phyloP scores from a whole-genome alignment of 2,329 filamentous ascomycete genomes.

The Aspergillus latus region DNA sequence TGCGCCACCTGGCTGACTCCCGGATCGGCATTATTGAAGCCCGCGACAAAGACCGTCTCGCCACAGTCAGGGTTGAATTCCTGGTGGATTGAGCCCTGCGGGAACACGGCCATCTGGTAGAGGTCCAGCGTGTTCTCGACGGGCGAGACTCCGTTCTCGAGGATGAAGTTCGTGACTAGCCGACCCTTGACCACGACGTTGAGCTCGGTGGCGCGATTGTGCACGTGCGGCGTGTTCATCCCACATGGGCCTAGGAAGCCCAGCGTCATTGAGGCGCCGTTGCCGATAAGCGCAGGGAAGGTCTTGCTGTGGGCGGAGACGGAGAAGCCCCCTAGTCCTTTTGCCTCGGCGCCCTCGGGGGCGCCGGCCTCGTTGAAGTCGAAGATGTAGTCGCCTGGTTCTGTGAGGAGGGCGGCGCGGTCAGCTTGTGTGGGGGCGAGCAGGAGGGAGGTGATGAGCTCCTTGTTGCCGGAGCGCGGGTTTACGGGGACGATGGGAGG shows the following conservation, averaged over 20 bases:
- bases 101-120: conserved; percentile 10
- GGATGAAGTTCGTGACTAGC: conserved; percentile 6
- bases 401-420: conserved; percentile 7
- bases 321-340: conserved; percentile 1
- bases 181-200: conserved; percentile 13
- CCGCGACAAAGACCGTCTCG: conserved; percentile 5
- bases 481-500: conserved; percentile 8
- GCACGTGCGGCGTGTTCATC: conserved; percentile 12
- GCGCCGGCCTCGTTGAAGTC: conserved; percentile 8
- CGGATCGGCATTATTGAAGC: conserved; percentile 4
- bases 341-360: neutral
- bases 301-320: conserved; percentile 6
- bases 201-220: conserved; percentile 10
- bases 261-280: conserved; percentile 7
- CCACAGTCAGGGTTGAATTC: conserved; percentile 13
- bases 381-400: conserved; percentile 13
- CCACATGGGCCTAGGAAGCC: conserved; percentile 9
- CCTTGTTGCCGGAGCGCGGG: conserved; percentile 4
- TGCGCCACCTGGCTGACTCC: conserved; percentile 11
- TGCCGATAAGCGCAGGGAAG: conserved; percentile 6
- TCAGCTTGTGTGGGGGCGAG: conserved; percentile 5
- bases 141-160: neutral
- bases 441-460: conserved; percentile 4
- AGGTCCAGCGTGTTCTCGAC: conserved; percentile 3
- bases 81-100: conserved; percentile 8